These are phyloP conservation scores for Pelargonium australe DNA, from an alignment of 441 rosid species.

Conservation along the genomic window DNA sequence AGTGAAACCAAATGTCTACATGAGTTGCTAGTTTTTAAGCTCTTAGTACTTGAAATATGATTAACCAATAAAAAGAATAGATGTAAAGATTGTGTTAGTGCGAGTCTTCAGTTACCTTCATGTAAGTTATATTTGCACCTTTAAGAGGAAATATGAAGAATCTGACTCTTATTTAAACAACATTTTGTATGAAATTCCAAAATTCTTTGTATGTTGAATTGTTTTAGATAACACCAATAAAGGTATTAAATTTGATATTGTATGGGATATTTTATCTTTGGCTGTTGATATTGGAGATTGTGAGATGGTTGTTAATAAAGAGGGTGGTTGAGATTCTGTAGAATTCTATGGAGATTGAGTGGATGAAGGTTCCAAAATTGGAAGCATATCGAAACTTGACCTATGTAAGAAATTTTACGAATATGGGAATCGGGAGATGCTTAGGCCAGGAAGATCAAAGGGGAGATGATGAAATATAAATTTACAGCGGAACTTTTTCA, in stretches of 20 bases:
- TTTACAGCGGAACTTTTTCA: neutral
- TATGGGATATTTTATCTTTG: neutral
- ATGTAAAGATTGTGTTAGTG: neutral
- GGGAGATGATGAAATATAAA: no score
- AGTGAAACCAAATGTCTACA: neutral
- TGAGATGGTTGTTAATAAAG: neutral
- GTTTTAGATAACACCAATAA: neutral
- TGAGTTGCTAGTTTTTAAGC: neutral
- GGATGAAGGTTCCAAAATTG: neutral
- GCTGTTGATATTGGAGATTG: neutral
- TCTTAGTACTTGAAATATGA: slow-evolving; percentile 1
- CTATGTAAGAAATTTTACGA: neutral
- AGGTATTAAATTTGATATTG: neutral
- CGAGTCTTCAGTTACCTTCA: neutral
- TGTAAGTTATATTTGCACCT: neutral
- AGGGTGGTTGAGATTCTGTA: neutral
- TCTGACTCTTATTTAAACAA: no score
- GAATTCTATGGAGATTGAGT: neutral
- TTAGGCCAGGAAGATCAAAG: no score
- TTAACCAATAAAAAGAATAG: neutral
- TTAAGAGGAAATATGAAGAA: neutral
- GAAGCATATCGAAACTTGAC: neutral
- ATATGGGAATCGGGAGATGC: no score
- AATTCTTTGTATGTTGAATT: no score
- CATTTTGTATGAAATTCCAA: no score